These are phyloP conservation scores for Leersia perrieri DNA, from an alignment of 176 grass and related monocot species.

Conservation along the genomic window DNA sequence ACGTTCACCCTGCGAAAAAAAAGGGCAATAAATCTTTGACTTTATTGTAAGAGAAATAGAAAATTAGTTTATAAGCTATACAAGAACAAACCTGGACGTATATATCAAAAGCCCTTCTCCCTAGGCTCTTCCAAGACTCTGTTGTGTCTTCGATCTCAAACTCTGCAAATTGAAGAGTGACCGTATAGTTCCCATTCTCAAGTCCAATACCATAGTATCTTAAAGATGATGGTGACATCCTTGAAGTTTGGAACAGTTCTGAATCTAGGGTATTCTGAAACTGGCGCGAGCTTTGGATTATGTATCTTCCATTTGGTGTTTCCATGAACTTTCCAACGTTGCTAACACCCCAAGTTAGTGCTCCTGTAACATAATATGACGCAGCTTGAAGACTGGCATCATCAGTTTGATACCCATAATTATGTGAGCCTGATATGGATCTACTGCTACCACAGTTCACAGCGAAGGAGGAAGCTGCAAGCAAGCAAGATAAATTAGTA, in stretches of 20 bases:
- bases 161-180: constrained; percentile 80
- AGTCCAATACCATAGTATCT: constrained; percentile 59
- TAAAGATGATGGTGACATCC: constrained; percentile 65
- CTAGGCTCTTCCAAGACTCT: constrained; percentile 46
- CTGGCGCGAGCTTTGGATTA: constrained; percentile 36
- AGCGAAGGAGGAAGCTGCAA: constrained; percentile 67
- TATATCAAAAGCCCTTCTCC: constrained; percentile 89
- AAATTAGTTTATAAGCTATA: neutral
- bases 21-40: neutral
- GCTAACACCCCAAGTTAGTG: constrained; percentile 70
- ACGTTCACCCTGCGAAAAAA: constrained; percentile 43
- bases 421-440: constrained; percentile 57
- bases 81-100: constrained; percentile 68
- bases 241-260: constrained; percentile 67
- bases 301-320: constrained; percentile 36
- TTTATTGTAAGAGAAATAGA: neutral
- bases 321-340: constrained; percentile 61
- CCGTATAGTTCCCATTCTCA: constrained; percentile 87
- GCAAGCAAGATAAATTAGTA: constrained; percentile 15
- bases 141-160: constrained; percentile 40
- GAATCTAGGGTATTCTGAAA: constrained; percentile 69
- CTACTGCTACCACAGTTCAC: constrained; percentile 56
- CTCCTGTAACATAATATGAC: constrained; percentile 55
- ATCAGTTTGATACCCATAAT: constrained; percentile 50
- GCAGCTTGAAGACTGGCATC: constrained; percentile 33